Base-by-base conservation (phyloP, 805 yeast species). In the Lipomyces orientalis region DNA sequence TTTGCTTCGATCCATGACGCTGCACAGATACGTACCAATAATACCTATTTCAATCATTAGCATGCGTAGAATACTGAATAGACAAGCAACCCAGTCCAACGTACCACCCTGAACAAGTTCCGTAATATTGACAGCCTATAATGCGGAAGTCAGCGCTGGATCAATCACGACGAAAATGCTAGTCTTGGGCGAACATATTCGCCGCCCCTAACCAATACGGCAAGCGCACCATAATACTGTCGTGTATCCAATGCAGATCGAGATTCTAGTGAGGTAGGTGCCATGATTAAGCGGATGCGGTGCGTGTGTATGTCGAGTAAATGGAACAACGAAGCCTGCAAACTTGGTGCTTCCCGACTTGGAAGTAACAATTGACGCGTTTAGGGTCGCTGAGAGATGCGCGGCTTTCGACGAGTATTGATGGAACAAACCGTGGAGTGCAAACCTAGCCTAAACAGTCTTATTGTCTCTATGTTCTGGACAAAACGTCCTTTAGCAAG, bases 81-180 rank as follows among this genome's bases (percentile, higher is more conserved):
- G 19, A 55, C 25, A 43, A 8, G 2, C 52, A 16, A 19, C n/a
- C 2, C 14, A 35, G n/a, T 7, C 10, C 29, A 54, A 54, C 64
- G 9, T 60, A 66, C 69, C 69, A 66, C 58, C 62, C 39, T 1
- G 69, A 59, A 35, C 69, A 66, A 58, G 54, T 66, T 8, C 64
- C 64, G 35, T 66, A 62, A 46, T 62, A 66, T 8, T 58, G 49
- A 43, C 69, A 66, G 56, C 58, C 65, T 62, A 54, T 10, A 25
- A 59, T 2, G n/a, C 16, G 49, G 16, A 43, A n/a, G 49, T 43
- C 16, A 43, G 49, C 7, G 25, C 14, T 35, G 39, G 14, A 4
- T 16, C 7, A 43, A n/a, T 43, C 49, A 6, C 22, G 9, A 37
- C 29, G 6, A 4, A 12, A 10, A 35, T 35, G 14, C 39, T 35